Conservation (phyloP, 306 rosid genomes). For the Vicia faba region DNA sequence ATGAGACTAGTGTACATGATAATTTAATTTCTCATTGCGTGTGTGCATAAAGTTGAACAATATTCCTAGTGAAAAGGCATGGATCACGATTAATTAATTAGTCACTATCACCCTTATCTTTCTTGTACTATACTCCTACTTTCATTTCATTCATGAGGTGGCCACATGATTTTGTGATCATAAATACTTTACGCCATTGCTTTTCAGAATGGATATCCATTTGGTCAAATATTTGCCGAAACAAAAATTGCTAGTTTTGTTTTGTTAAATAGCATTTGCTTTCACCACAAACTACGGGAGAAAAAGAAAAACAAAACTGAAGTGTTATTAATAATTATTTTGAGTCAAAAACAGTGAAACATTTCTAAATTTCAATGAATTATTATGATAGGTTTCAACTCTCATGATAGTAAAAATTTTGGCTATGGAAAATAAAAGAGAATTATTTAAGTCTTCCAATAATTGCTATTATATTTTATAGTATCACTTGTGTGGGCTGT, state of each 20-base stretch:
- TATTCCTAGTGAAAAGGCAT: not conserved
- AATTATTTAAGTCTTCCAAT: too few relatives aligned
- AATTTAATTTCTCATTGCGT: not conserved
- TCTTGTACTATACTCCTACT: not conserved
- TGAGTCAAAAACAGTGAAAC: not conserved
- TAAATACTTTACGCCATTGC: not conserved
- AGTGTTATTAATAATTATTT: not conserved
- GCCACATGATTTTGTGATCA: constrained; percentile 2
- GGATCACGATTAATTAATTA: not conserved
- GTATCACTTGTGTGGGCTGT: too few relatives aligned
- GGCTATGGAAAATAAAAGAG: too few relatives aligned
- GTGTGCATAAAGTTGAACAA: not conserved
- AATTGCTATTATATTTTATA: too few relatives aligned
- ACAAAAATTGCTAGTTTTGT: too few relatives aligned
- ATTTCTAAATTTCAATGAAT: too few relatives aligned
- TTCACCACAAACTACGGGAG: not conserved
- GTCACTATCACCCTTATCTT: not conserved
- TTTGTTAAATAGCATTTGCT: not conserved
- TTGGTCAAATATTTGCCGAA: not conserved
- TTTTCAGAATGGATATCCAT: not conserved
- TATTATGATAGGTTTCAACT: too few relatives aligned
- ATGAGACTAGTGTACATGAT: not conserved
- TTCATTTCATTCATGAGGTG: not conserved
- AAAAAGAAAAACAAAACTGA: not conserved
- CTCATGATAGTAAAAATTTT: too few relatives aligned